phyloP scores from a whole-genome alignment of 768 basidiomycete genomes.

The Megacollybia marginata region DNA sequence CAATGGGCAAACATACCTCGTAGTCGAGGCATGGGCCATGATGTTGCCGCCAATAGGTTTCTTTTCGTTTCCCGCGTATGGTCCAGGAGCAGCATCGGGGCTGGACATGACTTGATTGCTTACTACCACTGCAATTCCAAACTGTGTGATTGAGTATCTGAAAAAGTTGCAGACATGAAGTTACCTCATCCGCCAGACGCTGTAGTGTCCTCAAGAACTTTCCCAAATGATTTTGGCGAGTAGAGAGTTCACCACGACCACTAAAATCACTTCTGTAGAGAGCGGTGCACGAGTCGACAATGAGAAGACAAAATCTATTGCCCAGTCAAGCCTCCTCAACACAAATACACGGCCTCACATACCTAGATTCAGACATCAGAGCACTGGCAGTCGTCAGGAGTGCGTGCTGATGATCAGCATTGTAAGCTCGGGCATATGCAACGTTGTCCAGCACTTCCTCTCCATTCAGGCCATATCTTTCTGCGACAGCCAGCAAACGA shows the following conservation, averaged over 20 bases:
- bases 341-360: conserved; percentile 17
- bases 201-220: conserved; percentile 92
- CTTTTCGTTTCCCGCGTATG: conserved; percentile 86
- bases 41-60: conserved; percentile 99
- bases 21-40: conserved; percentile 97
- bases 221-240: conserved; percentile 91
- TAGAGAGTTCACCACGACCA: conserved; percentile 91
- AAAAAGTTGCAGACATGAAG: conserved; percentile 13
- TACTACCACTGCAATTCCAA: conserved; percentile 94
- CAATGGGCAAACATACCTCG: conserved; percentile 45
- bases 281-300: conserved; percentile 95
- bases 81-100: conserved; percentile 88
- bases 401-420: conserved; percentile 93
- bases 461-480: conserved; percentile 92
- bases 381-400: conserved; percentile 89
- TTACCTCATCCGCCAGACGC: conserved; percentile 91
- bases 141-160: conserved; percentile 39
- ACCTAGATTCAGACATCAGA: conserved; percentile 99
- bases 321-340: not conserved
- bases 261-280: conserved; percentile 94
- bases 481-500: conserved; percentile 88
- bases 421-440: conserved; percentile 97
- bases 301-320: conserved; percentile 85
- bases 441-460: conserved; percentile 98
- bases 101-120: conserved; percentile 99